Evolutionary conservation across 257 asterid genomes (phyloP).

Genomic region (Jasminum sambac): DNA sequence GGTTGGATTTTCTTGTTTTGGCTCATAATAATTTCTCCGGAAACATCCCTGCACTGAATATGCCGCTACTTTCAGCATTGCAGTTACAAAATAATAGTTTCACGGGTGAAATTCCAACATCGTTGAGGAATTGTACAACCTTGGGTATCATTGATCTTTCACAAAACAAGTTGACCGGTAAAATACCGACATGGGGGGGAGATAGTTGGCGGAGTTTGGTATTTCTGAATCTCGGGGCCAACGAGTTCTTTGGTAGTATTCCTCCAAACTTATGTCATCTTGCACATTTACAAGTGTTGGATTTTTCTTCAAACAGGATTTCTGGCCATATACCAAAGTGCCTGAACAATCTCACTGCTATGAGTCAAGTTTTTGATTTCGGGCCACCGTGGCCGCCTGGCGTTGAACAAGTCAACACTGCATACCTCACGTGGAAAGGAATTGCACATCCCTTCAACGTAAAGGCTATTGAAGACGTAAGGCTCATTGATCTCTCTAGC

Average conservation of each 20-base stretch:
- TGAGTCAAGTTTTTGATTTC: not conserved
- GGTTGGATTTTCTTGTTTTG: slow-evolving; percentile 2
- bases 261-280: slow-evolving; percentile 15
- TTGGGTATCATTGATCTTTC: slow-evolving; percentile 16
- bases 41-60: not conserved
- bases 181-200: slow-evolving; percentile 8
- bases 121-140: not conserved
- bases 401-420: slow-evolving; percentile 12
- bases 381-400: no score
- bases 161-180: slow-evolving; percentile 7
- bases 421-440: slow-evolving; percentile 36
- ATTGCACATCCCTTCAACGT: slow-evolving; percentile 7
- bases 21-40: slow-evolving; percentile 17
- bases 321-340: slow-evolving; percentile 10
- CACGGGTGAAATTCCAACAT: slow-evolving; percentile 15
- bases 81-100: slow-evolving; percentile 15
- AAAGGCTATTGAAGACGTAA: slow-evolving; percentile 25
- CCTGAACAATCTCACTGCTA: slow-evolving; percentile 7
- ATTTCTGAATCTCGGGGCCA: slow-evolving; percentile 1
- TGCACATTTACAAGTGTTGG: not conserved
- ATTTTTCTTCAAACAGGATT: slow-evolving; percentile 6
- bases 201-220: not conserved
- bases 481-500: slow-evolving; percentile 34
- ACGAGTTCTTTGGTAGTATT: not conserved
- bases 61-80: not conserved